phyloP scores from a whole-genome alignment of 805 yeast genomes.

The Sugiyamaella smithiae region DNA sequence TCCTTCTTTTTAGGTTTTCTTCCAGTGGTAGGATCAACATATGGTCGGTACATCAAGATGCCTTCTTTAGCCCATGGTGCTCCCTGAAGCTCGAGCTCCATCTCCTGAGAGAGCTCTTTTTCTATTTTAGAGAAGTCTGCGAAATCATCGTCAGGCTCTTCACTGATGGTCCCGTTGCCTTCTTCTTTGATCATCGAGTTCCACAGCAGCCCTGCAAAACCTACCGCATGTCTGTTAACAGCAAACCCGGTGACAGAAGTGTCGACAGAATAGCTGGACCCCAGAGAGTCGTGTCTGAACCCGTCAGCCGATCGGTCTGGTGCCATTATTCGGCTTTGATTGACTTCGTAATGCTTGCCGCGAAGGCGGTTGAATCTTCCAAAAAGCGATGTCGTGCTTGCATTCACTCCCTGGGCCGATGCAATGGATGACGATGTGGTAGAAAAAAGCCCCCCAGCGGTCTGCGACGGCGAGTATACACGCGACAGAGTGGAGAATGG shows the following conservation, averaged over 20 bases:
- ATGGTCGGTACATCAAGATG: constrained; percentile 41
- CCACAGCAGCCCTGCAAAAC: constrained; percentile 33
- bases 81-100: constrained; percentile 61
- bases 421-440: constrained; percentile 6
- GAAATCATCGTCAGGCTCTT: constrained; percentile 26
- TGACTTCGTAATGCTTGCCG: constrained; percentile 15
- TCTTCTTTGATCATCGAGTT: constrained; percentile 31
- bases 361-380: constrained; percentile 19
- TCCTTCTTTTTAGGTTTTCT: constrained; percentile 31
- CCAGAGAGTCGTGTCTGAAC: constrained; percentile 13
- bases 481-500: constrained; percentile 17
- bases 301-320: constrained; percentile 7
- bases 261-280: constrained; percentile 13
- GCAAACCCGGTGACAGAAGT: constrained; percentile 5
- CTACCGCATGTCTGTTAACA: constrained; percentile 27
- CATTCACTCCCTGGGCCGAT: constrained; percentile 8
- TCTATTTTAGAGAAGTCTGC: constrained; percentile 30
- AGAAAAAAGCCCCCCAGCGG: constrained; percentile 1
- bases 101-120: constrained; percentile 49
- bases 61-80: constrained; percentile 83
- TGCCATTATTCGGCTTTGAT: constrained; percentile 18
- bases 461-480: constrained; percentile 18
- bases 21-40: constrained; percentile 28
- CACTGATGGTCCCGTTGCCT: constrained; percentile 11
- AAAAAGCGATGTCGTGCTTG: constrained; percentile 18